Conservation (phyloP, 2,329 filamentous ascomycete genomes). For the Chaetomium olivaceum region DNA sequence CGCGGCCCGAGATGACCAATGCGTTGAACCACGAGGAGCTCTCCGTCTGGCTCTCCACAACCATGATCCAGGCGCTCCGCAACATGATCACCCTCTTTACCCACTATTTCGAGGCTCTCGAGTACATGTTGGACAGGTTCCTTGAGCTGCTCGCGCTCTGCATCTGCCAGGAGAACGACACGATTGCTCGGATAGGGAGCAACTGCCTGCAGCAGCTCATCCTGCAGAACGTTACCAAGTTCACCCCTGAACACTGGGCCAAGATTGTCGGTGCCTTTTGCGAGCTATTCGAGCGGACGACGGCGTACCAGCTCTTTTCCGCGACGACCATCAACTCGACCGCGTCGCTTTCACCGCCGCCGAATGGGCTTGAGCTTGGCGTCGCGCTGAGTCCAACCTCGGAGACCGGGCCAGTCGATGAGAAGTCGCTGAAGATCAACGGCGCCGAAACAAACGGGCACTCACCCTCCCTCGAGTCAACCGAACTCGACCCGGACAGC, state of each 20-base stretch:
- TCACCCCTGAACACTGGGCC: conserved; percentile 82
- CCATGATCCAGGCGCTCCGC: conserved; percentile 96
- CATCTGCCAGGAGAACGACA: conserved; percentile 99
- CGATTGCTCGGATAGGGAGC: conserved; percentile 94
- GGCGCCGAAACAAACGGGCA: conserved; percentile 49
- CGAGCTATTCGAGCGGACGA: conserved; percentile 90
- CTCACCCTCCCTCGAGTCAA: conserved; percentile 39
- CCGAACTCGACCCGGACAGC: conserved; percentile 29
- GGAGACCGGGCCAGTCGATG: conserved; percentile 47
- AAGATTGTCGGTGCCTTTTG: conserved; percentile 96
- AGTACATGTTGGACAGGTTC: conserved; percentile 98
- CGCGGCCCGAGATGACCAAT: conserved; percentile 93
- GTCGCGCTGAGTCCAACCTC: conserved; percentile 45
- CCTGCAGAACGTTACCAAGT: conserved; percentile 92
- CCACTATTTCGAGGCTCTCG: conserved; percentile 93
- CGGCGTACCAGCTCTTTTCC: conserved; percentile 92
- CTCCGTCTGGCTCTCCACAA: conserved; percentile 97
- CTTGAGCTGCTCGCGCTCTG: conserved; percentile 90
- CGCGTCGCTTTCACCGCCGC: conserved; percentile 52
- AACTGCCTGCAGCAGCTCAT: conserved; percentile 98
- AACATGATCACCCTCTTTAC: conserved; percentile 99
- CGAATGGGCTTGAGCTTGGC: conserved; percentile 56
- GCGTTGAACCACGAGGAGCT: conserved; percentile 94
- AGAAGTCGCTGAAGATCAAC: conserved; percentile 63
- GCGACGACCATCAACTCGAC: conserved; percentile 64